Conservation (phyloP, 2,329 filamentous ascomycete species). For the Neonectria magnoliae region DNA sequence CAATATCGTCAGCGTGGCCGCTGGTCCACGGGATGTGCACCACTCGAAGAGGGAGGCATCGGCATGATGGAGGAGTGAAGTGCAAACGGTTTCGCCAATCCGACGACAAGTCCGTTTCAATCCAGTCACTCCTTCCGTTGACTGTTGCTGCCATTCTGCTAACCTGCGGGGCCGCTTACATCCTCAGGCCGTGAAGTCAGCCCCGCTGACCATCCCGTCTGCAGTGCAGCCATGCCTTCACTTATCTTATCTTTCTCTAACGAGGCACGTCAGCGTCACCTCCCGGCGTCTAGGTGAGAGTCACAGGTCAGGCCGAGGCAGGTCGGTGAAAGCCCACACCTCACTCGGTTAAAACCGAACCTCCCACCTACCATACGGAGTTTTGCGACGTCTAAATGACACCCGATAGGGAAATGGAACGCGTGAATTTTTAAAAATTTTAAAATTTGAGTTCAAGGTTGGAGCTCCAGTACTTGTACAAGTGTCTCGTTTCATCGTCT, state of each 20-base stretch:
- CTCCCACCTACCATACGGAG: no score
- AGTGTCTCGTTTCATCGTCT: slow-evolving; percentile 42
- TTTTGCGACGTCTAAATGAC: not conserved
- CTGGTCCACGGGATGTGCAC: slow-evolving; percentile 14
- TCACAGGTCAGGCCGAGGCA: not conserved
- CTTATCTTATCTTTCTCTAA: not conserved
- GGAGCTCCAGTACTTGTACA: slow-evolving; percentile 44
- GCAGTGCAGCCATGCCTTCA: not conserved
- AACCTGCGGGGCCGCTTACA: slow-evolving; percentile 9
- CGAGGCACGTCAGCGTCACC: not conserved
- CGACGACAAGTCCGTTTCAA: not conserved
- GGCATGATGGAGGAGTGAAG: slow-evolving; percentile 17
- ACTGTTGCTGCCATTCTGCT: slow-evolving; percentile 10
- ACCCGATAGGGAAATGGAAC: not conserved
- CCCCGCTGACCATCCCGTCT: not conserved
- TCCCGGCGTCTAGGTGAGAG: not conserved
- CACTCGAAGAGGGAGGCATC: slow-evolving; percentile 4
- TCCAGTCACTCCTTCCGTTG: not conserved
- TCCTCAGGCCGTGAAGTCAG: slow-evolving; percentile 15
- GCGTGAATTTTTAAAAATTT: slow-evolving; percentile 5
- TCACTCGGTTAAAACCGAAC: not conserved
- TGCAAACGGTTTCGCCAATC: slow-evolving; percentile 10
- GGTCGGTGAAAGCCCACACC: not conserved
- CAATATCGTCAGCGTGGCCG: slow-evolving; percentile 27
- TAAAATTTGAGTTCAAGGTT: slow-evolving; percentile 34